Base-by-base conservation (phyloP, 2,329 filamentous ascomycete species). In the Apiospora sp. region DNA sequence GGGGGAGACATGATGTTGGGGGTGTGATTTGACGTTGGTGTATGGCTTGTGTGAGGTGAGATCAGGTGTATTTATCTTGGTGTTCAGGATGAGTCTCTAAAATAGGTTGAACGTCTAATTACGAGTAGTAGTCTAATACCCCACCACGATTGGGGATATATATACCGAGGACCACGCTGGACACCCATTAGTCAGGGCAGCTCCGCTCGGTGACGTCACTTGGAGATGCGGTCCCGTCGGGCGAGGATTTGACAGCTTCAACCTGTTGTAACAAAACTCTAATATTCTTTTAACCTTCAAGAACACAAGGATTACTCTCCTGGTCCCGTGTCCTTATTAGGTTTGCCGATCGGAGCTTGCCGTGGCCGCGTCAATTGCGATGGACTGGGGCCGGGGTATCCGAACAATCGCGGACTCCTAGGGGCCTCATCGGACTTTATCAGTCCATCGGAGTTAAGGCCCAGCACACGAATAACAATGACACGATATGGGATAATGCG, bases 1-100 rank as follows among this genome's bases (percentile, higher is more conserved):
- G 30, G 70, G 70, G 41, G 41, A 2, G 72, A 34, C 72, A 73
- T 73, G 51, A 3, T 64, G 34, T 6, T 19, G 67, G 16, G 4
- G n/a, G 16, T 16, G 37, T 46, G 12, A 24, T 46, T n/a, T 46
- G 41, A 46, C n/a, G 27, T 37, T 64, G 14, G n/a, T 27, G 4
- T 19, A 12, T 37, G 37, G 37, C 7, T 5, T 6, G 37, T 16
- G 7, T 27, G 1, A 54, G 10, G 3, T 7, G 14, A 27, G 5
- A 27, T n/a, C 12, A 14, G 27, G 5, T 2, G 6, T 7, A 6
- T 37, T 14, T 61, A 4, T 8, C 19, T 8, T 16, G 1, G 7
- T 22, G 1, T 19, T 14, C 14, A 34, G n/a, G 22, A 22, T 46
- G 22, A 37, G 37, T 10, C 51, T 34, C 4, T 22, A 16, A 6